Base-by-base conservation (phyloP, 73 alveolate genomes). In the Symbiodinium natans region DNA sequence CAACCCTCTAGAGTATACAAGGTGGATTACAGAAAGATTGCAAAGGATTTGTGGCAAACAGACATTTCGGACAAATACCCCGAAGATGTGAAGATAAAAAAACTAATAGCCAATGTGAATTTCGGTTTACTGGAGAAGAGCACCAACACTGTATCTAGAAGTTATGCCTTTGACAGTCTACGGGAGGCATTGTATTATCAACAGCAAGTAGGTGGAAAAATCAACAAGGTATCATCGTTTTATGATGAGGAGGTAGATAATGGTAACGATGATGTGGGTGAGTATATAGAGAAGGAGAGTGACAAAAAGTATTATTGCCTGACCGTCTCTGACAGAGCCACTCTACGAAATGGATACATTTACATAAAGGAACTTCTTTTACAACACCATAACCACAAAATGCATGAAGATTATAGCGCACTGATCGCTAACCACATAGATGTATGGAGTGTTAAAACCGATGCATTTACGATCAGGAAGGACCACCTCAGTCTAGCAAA, bases 371-470 rank as follows among this genome's bases (percentile, higher is more conserved):
- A 85, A 36, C 39, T 48, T n/a, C 40, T 85, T 1, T 48, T 85
- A 34, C 93, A 46, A 85, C 34, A 48, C 34, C 82, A 85, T 48
- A 85, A 52, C 40, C 31, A 10, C 39, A 52, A n/a, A 2, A 85
- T 46, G 93, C 34, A 31, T 43, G 52, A 85, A 7, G 93, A 41
- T 21, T n/a, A 46, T 29, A 74, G 41, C 74, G 41, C 34, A 63
- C 52, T 83, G n/a, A n/a, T 41, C 39, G 92, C 71, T 41, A 83
- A 83, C 2, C 31, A 42, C 31, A 83, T 83, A 4, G 48, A 83
- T 8, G 92, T 83, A 41, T 83, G 48, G 43, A 63, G 74, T 42
- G 74, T 83, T 13, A 83, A 83, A 41, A 83, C 75, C 33, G 92
- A 83, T 83, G 92, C 93, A 41, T 11, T 85, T 33, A 71, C 48